phyloP scores from a whole-genome alignment of 345 rosid species.

The Hypericum androsaemum region DNA sequence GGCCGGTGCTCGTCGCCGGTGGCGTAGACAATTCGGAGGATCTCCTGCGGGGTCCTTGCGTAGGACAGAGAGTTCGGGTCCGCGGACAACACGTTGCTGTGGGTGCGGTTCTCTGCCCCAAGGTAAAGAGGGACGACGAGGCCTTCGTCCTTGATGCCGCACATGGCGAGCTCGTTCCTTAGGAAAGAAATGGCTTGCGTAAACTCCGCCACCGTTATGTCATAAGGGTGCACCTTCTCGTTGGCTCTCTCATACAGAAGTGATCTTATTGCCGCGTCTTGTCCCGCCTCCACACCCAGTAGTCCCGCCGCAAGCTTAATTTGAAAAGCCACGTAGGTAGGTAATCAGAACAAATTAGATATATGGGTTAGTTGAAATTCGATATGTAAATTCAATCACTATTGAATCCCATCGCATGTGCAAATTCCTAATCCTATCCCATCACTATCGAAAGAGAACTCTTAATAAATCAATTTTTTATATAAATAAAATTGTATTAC shows the following conservation, averaged over 20 bases:
- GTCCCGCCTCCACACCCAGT: slow-evolving; percentile 58
- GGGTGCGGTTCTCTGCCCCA: slow-evolving; percentile 31
- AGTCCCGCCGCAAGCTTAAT: slow-evolving; percentile 43
- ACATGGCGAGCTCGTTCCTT: slow-evolving; percentile 27
- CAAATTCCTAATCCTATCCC: too few relatives aligned
- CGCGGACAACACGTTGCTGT: slow-evolving; percentile 30
- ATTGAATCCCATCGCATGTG: too few relatives aligned
- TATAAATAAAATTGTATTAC: too few relatives aligned
- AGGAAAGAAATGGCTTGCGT: slow-evolving; percentile 23
- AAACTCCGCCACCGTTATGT: slow-evolving; percentile 29
- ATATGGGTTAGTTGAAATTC: too few relatives aligned
- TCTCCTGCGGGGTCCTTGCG: slow-evolving; percentile 27
- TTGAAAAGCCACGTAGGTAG: too few relatives aligned
- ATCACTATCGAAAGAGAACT: too few relatives aligned
- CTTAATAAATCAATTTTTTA: too few relatives aligned
- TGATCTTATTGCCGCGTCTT: slow-evolving; percentile 55
- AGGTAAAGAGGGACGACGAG: slow-evolving; percentile 25
- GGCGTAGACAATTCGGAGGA: slow-evolving; percentile 27
- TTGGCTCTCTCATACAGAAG: slow-evolving; percentile 33
- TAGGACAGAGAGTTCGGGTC: slow-evolving; percentile 23
- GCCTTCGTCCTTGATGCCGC: slow-evolving; percentile 53
- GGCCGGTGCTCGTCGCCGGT: slow-evolving; percentile 20
- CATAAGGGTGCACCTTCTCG: slow-evolving; percentile 25
- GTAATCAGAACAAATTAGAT: too few relatives aligned
- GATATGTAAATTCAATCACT: too few relatives aligned